Percentiles rank a stretch among this genome's conserved stretches.
phyloP scores from a whole-genome alignment of 768 basidiomycete genomes.

The Lyophyllum shimeji region DNA sequence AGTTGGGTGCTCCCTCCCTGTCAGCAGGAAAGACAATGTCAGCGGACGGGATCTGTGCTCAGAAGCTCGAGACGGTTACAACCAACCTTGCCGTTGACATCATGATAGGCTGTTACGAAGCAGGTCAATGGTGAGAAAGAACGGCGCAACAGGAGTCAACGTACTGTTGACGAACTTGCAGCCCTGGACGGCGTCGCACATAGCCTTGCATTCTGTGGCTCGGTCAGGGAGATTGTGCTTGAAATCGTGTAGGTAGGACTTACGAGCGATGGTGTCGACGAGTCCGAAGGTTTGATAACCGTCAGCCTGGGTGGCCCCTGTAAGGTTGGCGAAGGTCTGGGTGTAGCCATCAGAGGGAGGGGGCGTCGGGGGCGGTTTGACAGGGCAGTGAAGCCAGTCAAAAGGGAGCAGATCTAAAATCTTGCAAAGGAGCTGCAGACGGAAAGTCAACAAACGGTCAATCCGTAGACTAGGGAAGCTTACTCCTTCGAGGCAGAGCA shows the following conservation, averaged over 20 bases:
- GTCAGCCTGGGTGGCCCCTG: conserved; percentile 40
- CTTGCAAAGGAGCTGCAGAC: conserved; percentile 34
- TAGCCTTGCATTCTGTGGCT: conserved; percentile 39
- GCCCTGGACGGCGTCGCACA: conserved; percentile 40
- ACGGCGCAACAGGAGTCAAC: conserved; percentile 12
- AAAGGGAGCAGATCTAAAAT: conserved; percentile 33
- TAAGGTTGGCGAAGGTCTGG: conserved; percentile 39
- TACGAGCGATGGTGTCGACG: conserved; percentile 42
- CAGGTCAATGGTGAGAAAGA: neutral
- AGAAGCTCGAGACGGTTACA: neutral
- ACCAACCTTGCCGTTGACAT: conserved; percentile 44
- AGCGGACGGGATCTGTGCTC: neutral
- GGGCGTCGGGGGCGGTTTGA: conserved; percentile 16
- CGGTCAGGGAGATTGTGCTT: neutral
- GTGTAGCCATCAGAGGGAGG: conserved; percentile 31
- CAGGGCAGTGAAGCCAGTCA: conserved; percentile 38
- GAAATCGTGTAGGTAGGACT: conserved; percentile 5
- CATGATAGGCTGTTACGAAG: conserved; percentile 36
- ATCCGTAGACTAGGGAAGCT: neutral
- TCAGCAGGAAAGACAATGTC: conserved; percentile 1
- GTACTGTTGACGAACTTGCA: conserved; percentile 45
- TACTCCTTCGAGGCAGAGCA: conserved; percentile 33
- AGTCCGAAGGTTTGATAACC: conserved; percentile 45
- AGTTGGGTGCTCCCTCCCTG: conserved; percentile 42
- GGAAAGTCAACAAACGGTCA: neutral